Evolutionary conservation across 306 rosid genomes (phyloP), one percentile per base, ranked within the genome.

Genomic region (Fragaria vesca): DNA sequence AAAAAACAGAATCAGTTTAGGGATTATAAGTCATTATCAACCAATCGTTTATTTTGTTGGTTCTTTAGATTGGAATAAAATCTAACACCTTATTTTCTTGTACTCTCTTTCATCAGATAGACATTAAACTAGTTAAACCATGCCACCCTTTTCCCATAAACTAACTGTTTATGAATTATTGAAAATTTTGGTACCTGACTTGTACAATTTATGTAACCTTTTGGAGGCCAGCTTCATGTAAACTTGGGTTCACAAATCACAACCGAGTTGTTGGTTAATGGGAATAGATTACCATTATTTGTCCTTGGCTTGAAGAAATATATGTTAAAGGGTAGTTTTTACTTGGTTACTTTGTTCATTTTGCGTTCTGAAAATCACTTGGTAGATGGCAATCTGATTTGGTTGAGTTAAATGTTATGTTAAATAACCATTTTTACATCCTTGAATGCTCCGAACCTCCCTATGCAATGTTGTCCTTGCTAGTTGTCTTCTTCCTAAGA

Each of bases 391-490:
- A 69, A 21, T 43, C 43, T 36, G n/a, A 69, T 13, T 26, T 21
- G 50, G 10, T 42, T 42, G 50, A 6, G 36, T 72, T 28, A 32
- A 73, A 57, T 55, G 54, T 54, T 2, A 40, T 71, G 42, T 32
- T 42, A 63, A 63, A 66, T 36, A 48, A 42, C 34, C 67, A n/a
- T 15, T 26, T 67, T 36, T 51, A 13, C 73, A 66, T 38, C 66
- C 50, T 76, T 57, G 81, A 69, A 10, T 42, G 60, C 68, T 77
- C 75, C 81, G 81, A 42, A 43, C 18, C 2, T 17, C 69, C 58
- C 75, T 18, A 77, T 69, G 81, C 69, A 69, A 12, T 48, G 18
- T 20, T 76, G 79, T 74, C 70, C 32, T 60, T 8, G 63, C 11
- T 45, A 9, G 28, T 57, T 74, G 55, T 45, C 55, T 40, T 60